Conservation (phyloP, 805 yeast genomes). For the Ogataea nonfermentans region DNA sequence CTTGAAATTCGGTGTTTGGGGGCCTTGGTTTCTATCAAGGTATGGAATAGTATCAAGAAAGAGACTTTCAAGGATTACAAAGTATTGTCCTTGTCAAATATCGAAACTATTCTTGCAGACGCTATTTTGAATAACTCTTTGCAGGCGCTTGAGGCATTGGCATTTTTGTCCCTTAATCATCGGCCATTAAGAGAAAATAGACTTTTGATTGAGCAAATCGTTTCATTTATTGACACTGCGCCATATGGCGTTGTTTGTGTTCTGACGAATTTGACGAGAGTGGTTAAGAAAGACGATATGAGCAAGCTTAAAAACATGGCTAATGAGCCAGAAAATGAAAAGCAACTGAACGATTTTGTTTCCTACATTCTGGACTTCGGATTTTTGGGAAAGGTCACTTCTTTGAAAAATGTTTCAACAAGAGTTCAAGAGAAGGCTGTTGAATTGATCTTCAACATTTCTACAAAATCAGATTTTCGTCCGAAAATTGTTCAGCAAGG, state of each 20-base stretch:
- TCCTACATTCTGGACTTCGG: not conserved
- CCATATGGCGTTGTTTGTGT: slow-evolving; percentile 42
- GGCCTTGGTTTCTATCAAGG: slow-evolving; percentile 49
- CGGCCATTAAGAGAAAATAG: slow-evolving; percentile 37
- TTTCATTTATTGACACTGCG: slow-evolving; percentile 11
- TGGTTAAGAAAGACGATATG: slow-evolving; percentile 2
- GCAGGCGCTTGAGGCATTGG: slow-evolving; percentile 33
- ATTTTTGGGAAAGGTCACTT: slow-evolving; percentile 28
- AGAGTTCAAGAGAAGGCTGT: slow-evolving; percentile 33
- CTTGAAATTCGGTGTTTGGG: slow-evolving; percentile 31
- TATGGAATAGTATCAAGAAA: slow-evolving; percentile 51
- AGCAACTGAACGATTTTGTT: not conserved
- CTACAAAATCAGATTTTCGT: slow-evolving; percentile 29
- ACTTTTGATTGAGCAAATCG: slow-evolving; percentile 28
- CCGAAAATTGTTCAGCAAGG: slow-evolving; percentile 47
- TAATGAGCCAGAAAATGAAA: slow-evolving; percentile 2
- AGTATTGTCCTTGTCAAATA: slow-evolving; percentile 34
- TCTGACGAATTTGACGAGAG: slow-evolving; percentile 33
- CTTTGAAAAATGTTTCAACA: slow-evolving; percentile 29
- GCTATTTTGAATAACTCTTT: slow-evolving; percentile 25
- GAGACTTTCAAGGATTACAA: slow-evolving; percentile 27
- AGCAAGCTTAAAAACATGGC: slow-evolving; percentile 3
- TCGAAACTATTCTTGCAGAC: slow-evolving; percentile 31
- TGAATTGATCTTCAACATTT: slow-evolving; percentile 36
- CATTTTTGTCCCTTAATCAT: slow-evolving; percentile 38